phyloP scores from a whole-genome alignment of 1,284 basidiomycete genomes.

The Malassezia furfur region DNA sequence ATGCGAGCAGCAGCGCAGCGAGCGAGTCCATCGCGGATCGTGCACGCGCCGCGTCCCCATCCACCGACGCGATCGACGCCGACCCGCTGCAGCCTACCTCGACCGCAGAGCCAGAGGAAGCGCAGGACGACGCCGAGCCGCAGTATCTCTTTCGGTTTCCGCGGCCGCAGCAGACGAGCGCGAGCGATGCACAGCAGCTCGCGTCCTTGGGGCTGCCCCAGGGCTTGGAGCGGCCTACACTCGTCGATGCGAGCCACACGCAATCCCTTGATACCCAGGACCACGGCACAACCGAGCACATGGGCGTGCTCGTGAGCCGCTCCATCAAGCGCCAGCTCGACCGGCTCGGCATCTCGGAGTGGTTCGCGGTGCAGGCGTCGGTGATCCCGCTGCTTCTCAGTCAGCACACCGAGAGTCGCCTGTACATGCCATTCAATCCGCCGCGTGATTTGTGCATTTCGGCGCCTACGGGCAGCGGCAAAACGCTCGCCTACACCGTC shows the following conservation, averaged over 20 bases:
- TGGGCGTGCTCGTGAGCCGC: constrained; percentile 21
- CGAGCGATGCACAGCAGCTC: constrained; percentile 24
- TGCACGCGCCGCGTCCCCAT: too few species aligned
- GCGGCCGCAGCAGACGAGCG: constrained; percentile 11
- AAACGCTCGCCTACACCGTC: constrained; percentile 85
- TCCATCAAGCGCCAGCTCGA: constrained; percentile 25
- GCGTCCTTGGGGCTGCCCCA: constrained; percentile 34
- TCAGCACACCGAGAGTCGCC: constrained; percentile 13
- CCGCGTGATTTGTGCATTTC: constrained; percentile 86
- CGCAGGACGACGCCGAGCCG: background rate
- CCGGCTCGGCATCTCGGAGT: constrained; percentile 34
- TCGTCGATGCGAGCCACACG: constrained; percentile 27
- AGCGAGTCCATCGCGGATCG: too few species aligned
- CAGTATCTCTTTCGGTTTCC: constrained; percentile 14
- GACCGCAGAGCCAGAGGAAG: background rate
- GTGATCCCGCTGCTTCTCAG: constrained; percentile 66
- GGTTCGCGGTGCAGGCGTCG: constrained; percentile 65
- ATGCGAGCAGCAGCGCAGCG: too few species aligned
- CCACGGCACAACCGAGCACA: constrained; percentile 16
- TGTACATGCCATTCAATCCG: constrained; percentile 64
- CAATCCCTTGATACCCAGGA: constrained; percentile 18
- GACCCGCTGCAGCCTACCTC: background rate
- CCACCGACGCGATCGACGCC: too few species aligned
- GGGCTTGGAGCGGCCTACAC: constrained; percentile 26
- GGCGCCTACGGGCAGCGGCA: constrained; percentile 92